A percentile compares a stretch with the other conserved stretches of the same genome.
Evolutionary conservation across 345 rosid species (phyloP).

Genomic region (Luvunga scandens): DNA sequence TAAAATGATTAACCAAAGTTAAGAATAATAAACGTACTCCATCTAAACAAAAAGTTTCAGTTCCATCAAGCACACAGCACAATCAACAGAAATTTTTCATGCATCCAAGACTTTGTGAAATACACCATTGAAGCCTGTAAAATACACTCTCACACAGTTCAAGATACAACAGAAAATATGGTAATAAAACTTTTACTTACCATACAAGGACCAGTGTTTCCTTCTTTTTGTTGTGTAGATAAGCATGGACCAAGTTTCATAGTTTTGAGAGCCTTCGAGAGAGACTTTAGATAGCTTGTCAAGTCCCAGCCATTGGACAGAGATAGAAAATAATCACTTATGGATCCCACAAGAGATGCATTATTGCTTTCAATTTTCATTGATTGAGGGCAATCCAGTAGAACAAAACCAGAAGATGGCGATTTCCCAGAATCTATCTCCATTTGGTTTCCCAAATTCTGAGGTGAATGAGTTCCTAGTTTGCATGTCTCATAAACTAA

Average conservation of each 20-base stretch:
- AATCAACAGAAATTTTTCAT: background rate
- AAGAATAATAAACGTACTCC: no score
- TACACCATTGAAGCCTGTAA: background rate
- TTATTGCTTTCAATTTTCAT: conserved; percentile 96
- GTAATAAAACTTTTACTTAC: conserved; percentile 42
- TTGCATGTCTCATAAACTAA: conserved; percentile 93
- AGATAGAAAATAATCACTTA: conserved; percentile 95
- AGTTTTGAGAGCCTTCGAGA: conserved; percentile 81
- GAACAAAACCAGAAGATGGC: conserved; percentile 76
- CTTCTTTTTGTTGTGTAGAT: conserved; percentile 80
- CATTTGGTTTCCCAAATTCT: conserved; percentile 76
- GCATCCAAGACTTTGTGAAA: background rate
- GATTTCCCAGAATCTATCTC: conserved; percentile 71
- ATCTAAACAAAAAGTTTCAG: background rate
- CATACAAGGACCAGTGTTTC: conserved; percentile 66
- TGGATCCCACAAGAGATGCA: conserved; percentile 93
- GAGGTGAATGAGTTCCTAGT: conserved; percentile 92
- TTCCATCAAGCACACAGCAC: background rate
- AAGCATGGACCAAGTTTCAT: conserved; percentile 65
- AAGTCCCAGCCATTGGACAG: conserved; percentile 98
- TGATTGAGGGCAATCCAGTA: conserved; percentile 94
- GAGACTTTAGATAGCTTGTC: conserved; percentile 91
- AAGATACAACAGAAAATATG: background rate
- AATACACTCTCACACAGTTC: background rate
- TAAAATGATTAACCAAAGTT: background rate